A percentile compares a stretch with the other conserved stretches of the same genome.
phyloP scores from a whole-genome alignment of 2,329 filamentous ascomycete species.

The Aspergillus aculeatinus region DNA sequence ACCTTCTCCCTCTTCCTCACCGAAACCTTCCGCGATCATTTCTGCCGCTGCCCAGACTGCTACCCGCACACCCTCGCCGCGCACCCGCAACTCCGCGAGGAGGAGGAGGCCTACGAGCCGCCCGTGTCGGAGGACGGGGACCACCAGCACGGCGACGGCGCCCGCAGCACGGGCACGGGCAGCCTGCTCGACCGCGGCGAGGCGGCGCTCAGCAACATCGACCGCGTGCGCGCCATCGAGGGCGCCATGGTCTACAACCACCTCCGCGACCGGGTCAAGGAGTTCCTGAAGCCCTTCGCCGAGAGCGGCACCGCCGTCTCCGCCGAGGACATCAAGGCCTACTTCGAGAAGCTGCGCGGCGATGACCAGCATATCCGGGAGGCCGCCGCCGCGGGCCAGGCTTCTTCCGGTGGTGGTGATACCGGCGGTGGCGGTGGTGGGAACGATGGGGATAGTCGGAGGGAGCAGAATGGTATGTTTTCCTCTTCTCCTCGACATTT shows the following conservation, averaged over 20 bases:
- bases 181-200: constrained; percentile 89
- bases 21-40: constrained; percentile 71
- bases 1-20: constrained; percentile 80
- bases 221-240: constrained; percentile 89
- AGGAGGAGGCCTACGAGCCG: constrained; percentile 92
- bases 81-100: constrained; percentile 82
- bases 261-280: constrained; percentile 91
- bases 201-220: constrained; percentile 84
- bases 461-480: constrained; percentile 49
- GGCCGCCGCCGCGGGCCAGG: constrained; percentile 55
- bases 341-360: constrained; percentile 91
- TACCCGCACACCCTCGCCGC: constrained; percentile 65
- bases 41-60: constrained; percentile 83
- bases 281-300: constrained; percentile 89
- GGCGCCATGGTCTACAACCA: constrained; percentile 98
- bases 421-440: constrained; percentile 25
- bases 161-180: constrained; percentile 64
- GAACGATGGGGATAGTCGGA: constrained; percentile 36
- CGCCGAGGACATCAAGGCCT: constrained; percentile 92
- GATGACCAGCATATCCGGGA: constrained; percentile 73
- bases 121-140: constrained; percentile 70
- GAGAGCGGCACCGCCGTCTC: constrained; percentile 85
- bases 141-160: constrained; percentile 42
- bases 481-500: background rate
- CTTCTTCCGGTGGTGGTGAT: constrained; percentile 34